Base-by-base conservation (phyloP, 2,329 filamentous ascomycete genomes). In the Fusarium sp. region DNA sequence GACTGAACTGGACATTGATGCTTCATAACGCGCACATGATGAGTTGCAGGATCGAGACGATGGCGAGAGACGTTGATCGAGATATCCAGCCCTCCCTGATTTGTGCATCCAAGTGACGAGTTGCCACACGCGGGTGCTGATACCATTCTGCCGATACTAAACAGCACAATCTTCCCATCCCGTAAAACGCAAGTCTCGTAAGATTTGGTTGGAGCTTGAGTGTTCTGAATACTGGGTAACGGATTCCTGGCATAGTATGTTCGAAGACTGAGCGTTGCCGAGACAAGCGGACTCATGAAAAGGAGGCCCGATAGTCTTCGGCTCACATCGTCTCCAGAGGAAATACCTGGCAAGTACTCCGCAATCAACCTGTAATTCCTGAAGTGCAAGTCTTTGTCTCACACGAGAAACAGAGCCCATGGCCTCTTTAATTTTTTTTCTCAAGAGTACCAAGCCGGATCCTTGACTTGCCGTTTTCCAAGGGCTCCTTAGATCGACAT, bases 361-460 rank as follows among this genome's bases (percentile, higher is more conserved):
- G 14, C 7, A 35, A 15, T 20, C 47, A 48, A 48, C 33, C n/a
- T 25, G 25, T 48, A 36, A 50, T 43, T n/a, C n/a, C n/a, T n/a
- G n/a, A n/a, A 42, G 23, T 25, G 41, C 37, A 33, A 27, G n/a
- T 18, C 23, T 47, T 40, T 58, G 50, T 58, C 37, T 53, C 41
- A 46, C 23, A 40, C 53, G 45, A 53, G 48, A 31, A 45, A 15
- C 20, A 45, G 21, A 40, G 18, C 42, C 29, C 15, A 46, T 43
- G 36, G 29, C 36, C 39, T 52, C 50, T 40, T 42, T 13, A 18
- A n/a, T n/a, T 23, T 50, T 43, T 36, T 33, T 15, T 27, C 4
- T 25, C 25, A 23, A n/a, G 49, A 55, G 47, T 46, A 69, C 68
- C 68, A 71, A 70, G 68, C 68, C 68, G 68, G 68, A 71, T 60